Base-by-base conservation (phyloP, 2,329 filamentous ascomycete genomes). In the Pyrenophora teres region DNA sequence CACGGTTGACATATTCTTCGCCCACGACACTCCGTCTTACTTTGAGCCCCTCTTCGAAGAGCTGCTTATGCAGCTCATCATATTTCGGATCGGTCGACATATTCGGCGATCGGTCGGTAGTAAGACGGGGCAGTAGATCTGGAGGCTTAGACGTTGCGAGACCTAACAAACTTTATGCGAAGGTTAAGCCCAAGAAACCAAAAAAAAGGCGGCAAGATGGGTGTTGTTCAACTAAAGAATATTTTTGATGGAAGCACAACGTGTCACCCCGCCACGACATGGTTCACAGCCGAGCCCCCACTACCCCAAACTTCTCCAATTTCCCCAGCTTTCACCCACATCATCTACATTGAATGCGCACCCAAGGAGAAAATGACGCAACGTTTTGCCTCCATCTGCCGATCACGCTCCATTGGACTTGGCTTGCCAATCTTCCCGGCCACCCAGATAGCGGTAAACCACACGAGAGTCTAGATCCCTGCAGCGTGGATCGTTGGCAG, bases 31-130 rank as follows among this genome's bases (percentile, higher is more conserved):
- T 77, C 44, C 81, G 78, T 31, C 85, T 83, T 65, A 85, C 81
- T 62, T 82, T 78, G 48, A 87, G 75, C 31, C 85, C 85, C 57
- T 82, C 79, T 6, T 84, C 80, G 72, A 84, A 87, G 39, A 87
- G 77, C 41, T 80, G 73, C 60, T 83, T 79, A 73, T 86, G 78
- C 44, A 73, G 64, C 21, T 70, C 70, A 38, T 76, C 69, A 62
- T 74, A 70, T 27, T 75, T 74, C 1, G 74, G 70, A 46, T 76
- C 72, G 52, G 70, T 72, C 25, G 73, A 76, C 74, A 76, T 76
- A 48, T 52, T 65, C 54, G 46, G 23, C 37, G 57, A 23, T n/a
- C 15, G 30, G 30, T 33, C n/a, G 38, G 39, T n/a, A 13, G 30
- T 4, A 43, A 40, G 39, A 9, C 5, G 15, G 5, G 27, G 6